These are phyloP conservation scores for Chrysoporthe cubensis DNA, from an alignment of 2,329 filamentous ascomycete genomes.

Conservation along the genomic window DNA sequence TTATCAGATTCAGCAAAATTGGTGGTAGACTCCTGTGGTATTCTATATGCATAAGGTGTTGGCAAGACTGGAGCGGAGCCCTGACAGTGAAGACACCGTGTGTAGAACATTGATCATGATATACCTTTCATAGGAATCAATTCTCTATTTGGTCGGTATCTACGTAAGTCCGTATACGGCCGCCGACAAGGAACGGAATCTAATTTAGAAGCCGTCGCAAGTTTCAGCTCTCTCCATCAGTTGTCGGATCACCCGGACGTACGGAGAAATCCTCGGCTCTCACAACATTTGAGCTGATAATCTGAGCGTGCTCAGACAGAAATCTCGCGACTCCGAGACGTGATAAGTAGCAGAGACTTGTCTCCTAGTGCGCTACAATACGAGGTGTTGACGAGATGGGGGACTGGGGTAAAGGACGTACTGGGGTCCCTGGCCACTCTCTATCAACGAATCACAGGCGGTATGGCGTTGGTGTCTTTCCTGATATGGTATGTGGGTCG, in stretches of 20 bases:
- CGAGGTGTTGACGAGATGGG: background rate
- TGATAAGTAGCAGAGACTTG: background rate
- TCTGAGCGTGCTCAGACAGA: background rate
- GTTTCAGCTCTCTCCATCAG: background rate
- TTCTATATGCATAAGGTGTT: too few species aligned
- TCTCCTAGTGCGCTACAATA: background rate
- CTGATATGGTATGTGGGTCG: conserved; percentile 6
- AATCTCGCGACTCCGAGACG: background rate
- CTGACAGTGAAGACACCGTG: too few species aligned
- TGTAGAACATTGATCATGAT: too few species aligned
- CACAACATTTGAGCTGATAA: background rate
- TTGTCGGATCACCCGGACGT: background rate
- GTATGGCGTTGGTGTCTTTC: background rate
- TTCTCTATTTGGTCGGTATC: too few species aligned
- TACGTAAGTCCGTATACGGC: too few species aligned
- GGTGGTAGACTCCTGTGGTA: too few species aligned
- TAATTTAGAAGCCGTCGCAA: background rate
- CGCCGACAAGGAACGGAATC: too few species aligned
- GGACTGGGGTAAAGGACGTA: background rate
- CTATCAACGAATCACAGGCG: background rate
- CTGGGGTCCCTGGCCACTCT: background rate
- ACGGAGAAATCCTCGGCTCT: background rate
- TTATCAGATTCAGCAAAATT: too few species aligned
- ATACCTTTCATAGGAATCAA: too few species aligned
- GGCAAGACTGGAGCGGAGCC: too few species aligned